These are phyloP conservation scores for Liquidambar formosana DNA, from an alignment of 164 flowering plant genomes.

Conservation along the genomic window DNA sequence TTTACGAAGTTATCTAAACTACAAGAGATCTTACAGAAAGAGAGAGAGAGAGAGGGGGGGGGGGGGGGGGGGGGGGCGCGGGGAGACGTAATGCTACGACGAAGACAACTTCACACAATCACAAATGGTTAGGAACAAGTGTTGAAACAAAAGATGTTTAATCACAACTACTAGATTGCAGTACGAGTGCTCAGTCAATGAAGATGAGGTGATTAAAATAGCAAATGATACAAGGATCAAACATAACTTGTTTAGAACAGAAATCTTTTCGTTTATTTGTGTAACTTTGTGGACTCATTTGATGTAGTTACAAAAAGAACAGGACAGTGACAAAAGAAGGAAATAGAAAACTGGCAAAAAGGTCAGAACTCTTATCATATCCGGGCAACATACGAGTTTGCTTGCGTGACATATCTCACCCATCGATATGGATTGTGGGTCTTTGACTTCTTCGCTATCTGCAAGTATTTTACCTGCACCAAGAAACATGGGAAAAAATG, in stretches of 20 bases:
- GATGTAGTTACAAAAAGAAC: neutral
- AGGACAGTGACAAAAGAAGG: too few species aligned
- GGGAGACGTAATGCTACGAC: too few species aligned
- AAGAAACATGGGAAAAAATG: neutral
- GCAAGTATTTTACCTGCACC: constrained; percentile 84
- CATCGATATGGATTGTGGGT: constrained; percentile 79
- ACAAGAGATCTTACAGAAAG: too few species aligned
- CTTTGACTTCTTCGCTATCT: constrained; percentile 84
- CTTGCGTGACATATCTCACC: constrained; percentile 94
- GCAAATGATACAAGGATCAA: neutral
- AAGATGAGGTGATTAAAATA: neutral
- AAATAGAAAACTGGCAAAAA: neutral
- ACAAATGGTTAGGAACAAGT: too few species aligned
- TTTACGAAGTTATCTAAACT: too few species aligned
- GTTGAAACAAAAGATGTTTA: too few species aligned
- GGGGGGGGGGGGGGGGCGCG: too few species aligned
- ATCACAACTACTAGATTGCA: too few species aligned
- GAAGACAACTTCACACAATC: too few species aligned
- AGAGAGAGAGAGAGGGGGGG: too few species aligned
- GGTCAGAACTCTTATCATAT: constrained; percentile 29
- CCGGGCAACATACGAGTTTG: constrained; percentile 91
- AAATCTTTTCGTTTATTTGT: too few species aligned
- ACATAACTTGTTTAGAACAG: neutral
- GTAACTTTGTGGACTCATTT: neutral
- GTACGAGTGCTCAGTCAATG: neutral